Percentiles rank a stretch among this genome's conserved stretches.
These are phyloP conservation scores for Entrophospora sp. DNA, from an alignment of 192 early-diverging fungal species.

Conservation along the genomic window DNA sequence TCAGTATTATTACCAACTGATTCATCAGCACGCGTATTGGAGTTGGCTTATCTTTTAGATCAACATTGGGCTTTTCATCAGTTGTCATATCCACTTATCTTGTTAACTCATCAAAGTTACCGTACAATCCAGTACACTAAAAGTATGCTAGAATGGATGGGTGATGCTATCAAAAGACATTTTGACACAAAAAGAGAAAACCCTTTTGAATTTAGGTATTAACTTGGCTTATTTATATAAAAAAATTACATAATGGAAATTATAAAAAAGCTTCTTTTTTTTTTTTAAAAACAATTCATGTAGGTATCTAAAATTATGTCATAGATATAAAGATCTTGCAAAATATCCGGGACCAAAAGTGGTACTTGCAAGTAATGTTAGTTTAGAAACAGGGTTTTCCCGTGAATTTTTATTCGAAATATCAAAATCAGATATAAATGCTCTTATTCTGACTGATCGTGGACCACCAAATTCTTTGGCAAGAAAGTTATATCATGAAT, in stretches of 20 bases:
- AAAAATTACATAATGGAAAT: no score
- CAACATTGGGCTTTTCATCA: slow-evolving; percentile 42
- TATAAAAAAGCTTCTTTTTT: no score
- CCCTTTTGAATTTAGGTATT: slow-evolving; percentile 70
- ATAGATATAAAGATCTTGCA: no score
- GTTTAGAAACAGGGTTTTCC: slow-evolving; percentile 74
- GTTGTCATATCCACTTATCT: slow-evolving; percentile 57
- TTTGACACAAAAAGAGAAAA: slow-evolving; percentile 65
- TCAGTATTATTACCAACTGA: no score
- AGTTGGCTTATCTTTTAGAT: no score
- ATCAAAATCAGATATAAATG: no score
- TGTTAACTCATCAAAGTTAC: slow-evolving; percentile 66
- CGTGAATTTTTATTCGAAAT: slow-evolving; percentile 61
- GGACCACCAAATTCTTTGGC: no score
- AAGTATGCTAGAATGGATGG: slow-evolving; percentile 94
- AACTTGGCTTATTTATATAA: no score
- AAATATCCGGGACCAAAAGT: slow-evolving; percentile 67
- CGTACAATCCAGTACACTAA: slow-evolving; percentile 73
- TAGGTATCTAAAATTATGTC: no score
- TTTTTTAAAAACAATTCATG: no score
- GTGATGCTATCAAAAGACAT: slow-evolving; percentile 60
- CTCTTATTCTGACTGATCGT: slow-evolving; percentile 70
- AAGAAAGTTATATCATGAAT: no score
- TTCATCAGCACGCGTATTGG: no score
- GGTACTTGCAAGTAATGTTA: slow-evolving; percentile 67